A percentile compares a stretch with the other conserved stretches of the same genome.
These are phyloP conservation scores for Mycocentrospora acerina DNA, from an alignment of 2,329 filamentous ascomycete species.

Conservation along the genomic window DNA sequence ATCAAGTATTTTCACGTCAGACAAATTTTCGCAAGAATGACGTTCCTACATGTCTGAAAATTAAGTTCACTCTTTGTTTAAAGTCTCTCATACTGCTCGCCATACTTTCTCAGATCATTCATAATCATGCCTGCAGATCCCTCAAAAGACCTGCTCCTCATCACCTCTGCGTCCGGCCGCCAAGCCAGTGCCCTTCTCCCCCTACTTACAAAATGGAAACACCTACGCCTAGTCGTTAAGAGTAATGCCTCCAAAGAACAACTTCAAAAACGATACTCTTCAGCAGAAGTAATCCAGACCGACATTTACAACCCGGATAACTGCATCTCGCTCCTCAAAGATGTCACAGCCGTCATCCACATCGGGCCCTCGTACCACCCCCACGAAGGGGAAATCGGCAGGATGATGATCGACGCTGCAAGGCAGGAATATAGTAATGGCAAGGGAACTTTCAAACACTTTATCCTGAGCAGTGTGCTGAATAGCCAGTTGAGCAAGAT, in stretches of 20 bases:
- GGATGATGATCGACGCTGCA: constrained; percentile 25
- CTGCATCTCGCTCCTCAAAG: constrained; percentile 24
- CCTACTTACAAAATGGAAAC: constrained; percentile 32
- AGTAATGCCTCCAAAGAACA: constrained; percentile 26
- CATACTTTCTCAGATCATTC: no score
- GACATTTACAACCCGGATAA: constrained; percentile 28
- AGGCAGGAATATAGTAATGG: constrained; percentile 15
- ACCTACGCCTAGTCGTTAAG: constrained; percentile 38
- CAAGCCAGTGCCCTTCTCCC: constrained; percentile 42
- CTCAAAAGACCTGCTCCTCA: no score
- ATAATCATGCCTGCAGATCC: no score
- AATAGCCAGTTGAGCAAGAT: no score
- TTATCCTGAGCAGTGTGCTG: no score
- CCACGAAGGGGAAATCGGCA: constrained; percentile 22
- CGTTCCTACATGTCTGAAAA: no score
- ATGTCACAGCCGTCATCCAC: constrained; percentile 34
- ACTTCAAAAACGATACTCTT: constrained; percentile 32
- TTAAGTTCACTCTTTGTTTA: no score
- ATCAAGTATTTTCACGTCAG: no score
- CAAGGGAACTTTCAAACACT: no score
- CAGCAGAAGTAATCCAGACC: constrained; percentile 35
- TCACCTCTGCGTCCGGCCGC: no score
- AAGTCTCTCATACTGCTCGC: no score
- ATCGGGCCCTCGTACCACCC: constrained; percentile 41
- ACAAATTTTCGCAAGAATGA: no score